phyloP scores from a whole-genome alignment of 176 grass and related monocot genomes.

The Bolboschoenus planiculmis region DNA sequence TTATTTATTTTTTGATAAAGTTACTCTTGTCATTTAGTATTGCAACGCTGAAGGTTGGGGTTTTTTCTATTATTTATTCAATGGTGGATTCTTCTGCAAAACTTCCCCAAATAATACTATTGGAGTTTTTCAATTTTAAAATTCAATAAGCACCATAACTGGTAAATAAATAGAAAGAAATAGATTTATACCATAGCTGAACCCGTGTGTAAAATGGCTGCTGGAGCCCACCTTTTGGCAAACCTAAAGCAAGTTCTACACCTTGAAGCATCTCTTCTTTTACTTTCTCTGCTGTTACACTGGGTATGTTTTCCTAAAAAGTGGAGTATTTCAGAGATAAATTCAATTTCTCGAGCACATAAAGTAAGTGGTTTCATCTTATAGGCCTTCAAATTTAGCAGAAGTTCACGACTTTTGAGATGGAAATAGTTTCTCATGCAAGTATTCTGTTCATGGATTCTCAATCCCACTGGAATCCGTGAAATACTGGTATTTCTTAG shows the following conservation, averaged over 20 bases:
- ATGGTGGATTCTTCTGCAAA: too few species aligned
- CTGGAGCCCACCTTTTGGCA: conserved; percentile 62
- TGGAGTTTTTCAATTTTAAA: neutral
- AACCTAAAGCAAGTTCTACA: conserved; percentile 76
- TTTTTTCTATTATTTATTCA: neutral
- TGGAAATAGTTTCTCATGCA: neutral
- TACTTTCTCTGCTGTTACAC: conserved; percentile 69
- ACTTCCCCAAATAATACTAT: too few species aligned
- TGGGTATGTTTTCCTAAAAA: conserved; percentile 80
- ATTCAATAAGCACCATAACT: neutral
- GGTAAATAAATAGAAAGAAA: neutral
- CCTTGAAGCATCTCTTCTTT: conserved; percentile 75
- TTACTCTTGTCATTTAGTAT: neutral
- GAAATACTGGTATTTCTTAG: neutral
- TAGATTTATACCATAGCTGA: conserved; percentile 60
- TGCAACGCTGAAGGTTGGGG: neutral
- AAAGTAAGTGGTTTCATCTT: neutral
- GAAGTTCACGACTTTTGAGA: neutral
- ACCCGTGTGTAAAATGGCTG: conserved; percentile 79
- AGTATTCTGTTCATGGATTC: neutral
- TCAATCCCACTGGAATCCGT: neutral
- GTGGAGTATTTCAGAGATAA: neutral
- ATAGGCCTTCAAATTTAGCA: neutral
- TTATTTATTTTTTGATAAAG: neutral
- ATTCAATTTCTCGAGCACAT: neutral